Conservation (phyloP, 148 eudicot genomes). For the Chenopodium berlandieri region DNA sequence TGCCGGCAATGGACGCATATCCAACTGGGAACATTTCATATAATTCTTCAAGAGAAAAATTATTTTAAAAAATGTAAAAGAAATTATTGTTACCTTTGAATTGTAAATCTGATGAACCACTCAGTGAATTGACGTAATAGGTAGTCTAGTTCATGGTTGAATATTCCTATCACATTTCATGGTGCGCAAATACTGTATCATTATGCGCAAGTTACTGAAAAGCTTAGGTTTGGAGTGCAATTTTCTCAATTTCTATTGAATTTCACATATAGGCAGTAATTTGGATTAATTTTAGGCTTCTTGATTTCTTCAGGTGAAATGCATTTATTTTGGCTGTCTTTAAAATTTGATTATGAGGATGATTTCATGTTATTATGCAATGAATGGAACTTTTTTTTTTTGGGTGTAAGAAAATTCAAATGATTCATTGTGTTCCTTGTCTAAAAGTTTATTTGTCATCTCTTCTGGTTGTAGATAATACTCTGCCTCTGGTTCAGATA, state of each 20-base stretch:
- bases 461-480: constrained; percentile 38
- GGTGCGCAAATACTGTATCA: background rate
- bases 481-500: constrained; percentile 27
- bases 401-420: background rate
- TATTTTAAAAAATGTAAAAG: too few relatives aligned
- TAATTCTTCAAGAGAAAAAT: too few relatives aligned
- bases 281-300: background rate
- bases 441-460: background rate
- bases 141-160: too few relatives aligned
- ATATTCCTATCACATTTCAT: background rate
- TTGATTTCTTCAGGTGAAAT: background rate
- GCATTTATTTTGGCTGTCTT: background rate
- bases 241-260: background rate
- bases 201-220: background rate
- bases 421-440: background rate
- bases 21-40: too few relatives aligned
- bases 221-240: background rate
- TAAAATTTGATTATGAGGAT: too few relatives aligned
- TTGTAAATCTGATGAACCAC: too few relatives aligned
- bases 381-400: too few relatives aligned
- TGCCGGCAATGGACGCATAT: background rate
- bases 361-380: too few relatives aligned
- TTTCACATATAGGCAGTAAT: background rate
- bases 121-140: too few relatives aligned
- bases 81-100: too few relatives aligned